Base-by-base conservation (phyloP, 1,284 basidiomycete genomes). In the Sanguinoderma infundibulare region DNA sequence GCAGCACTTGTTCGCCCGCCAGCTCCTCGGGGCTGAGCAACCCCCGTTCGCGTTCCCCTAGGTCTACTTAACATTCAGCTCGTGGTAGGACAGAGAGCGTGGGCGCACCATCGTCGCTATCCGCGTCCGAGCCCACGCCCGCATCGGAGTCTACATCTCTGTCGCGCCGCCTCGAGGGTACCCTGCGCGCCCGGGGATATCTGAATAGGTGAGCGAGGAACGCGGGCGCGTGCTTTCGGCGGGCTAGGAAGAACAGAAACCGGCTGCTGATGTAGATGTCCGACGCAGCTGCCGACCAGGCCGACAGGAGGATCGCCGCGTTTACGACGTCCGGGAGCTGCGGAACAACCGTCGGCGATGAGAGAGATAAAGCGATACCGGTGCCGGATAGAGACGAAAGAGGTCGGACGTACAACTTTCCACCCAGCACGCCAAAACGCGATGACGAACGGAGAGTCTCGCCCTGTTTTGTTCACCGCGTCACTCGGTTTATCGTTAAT, bases 181-280 rank as follows among this genome's bases (percentile, higher is more conserved):
- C 62, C 15, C 3, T 17, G 20, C 20, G 35, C 44, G 40, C 15
- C 2, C 62, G 50, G 2, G 69, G 67, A 62, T 73, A 63, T 14
- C 65, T 56, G 34, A 72, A 58, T 17, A 73, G 67, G 22, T 63
- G 66, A 0, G 67, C 66, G 26, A 75, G 68, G 56, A 83, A 70
- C 58, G 69, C 70, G 44, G 82, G 82, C 1, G 81, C 79, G 53
- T 79, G 74, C 15, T 77, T 75, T 59, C 76, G 75, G 20, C 79
- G 65, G 1, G 81, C 78, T 53, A 84, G 77, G 64, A 78, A 80
- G 74, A 83, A 84, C 49, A 85, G 74, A 28, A 81, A 81, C 55
- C 84, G 76, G 35, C 79, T 80, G 56, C 79, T 78, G 64, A 81
- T 81, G 75, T 82, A 85, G 42, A 86, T 73, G 71, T 83, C 83